phyloP scores from a whole-genome alignment of 1,139 yeast species.

The Sugiyamaella pinicola region DNA sequence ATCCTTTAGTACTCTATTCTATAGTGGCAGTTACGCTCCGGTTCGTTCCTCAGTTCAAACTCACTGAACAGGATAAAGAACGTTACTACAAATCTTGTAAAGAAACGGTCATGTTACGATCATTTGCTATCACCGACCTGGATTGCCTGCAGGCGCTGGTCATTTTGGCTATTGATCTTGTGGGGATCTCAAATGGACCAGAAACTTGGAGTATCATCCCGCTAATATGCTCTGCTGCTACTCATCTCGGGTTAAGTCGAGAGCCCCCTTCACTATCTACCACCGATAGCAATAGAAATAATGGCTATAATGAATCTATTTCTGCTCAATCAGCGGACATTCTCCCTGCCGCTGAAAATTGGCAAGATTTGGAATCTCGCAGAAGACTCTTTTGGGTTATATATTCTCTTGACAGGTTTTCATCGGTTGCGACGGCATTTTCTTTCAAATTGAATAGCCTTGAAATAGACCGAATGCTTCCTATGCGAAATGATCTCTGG shows the following conservation, averaged over 20 bases:
- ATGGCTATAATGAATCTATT: slow-evolving; percentile 22
- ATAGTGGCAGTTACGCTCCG: slow-evolving; percentile 29
- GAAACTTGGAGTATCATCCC: slow-evolving; percentile 33
- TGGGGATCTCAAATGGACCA: slow-evolving; percentile 33
- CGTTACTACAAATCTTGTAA: slow-evolving; percentile 28
- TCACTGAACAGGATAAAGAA: slow-evolving; percentile 19
- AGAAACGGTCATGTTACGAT: slow-evolving; percentile 28
- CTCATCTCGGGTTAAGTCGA: slow-evolving; percentile 28
- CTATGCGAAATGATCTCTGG: slow-evolving; percentile 29
- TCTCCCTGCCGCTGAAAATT: slow-evolving; percentile 24
- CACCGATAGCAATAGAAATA: slow-evolving; percentile 1
- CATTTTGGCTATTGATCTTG: slow-evolving; percentile 30
- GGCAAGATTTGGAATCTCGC: slow-evolving; percentile 30
- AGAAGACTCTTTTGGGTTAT: slow-evolving; percentile 34
- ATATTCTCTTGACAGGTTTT: slow-evolving; percentile 28
- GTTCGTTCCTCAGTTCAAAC: slow-evolving; percentile 23
- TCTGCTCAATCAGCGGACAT: slow-evolving; percentile 28
- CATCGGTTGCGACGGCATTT: slow-evolving; percentile 32
- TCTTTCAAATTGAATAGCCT: slow-evolving; percentile 27
- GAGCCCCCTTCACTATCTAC: slow-evolving; percentile 21
- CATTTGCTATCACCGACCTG: slow-evolving; percentile 28
- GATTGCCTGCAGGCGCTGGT: slow-evolving; percentile 30
- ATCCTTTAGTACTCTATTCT: slow-evolving; percentile 28
- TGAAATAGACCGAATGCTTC: slow-evolving; percentile 29
- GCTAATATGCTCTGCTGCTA: slow-evolving; percentile 30